Evolutionary conservation across 129 eudicot species (phyloP).

Genomic region (Mikania micrantha): DNA sequence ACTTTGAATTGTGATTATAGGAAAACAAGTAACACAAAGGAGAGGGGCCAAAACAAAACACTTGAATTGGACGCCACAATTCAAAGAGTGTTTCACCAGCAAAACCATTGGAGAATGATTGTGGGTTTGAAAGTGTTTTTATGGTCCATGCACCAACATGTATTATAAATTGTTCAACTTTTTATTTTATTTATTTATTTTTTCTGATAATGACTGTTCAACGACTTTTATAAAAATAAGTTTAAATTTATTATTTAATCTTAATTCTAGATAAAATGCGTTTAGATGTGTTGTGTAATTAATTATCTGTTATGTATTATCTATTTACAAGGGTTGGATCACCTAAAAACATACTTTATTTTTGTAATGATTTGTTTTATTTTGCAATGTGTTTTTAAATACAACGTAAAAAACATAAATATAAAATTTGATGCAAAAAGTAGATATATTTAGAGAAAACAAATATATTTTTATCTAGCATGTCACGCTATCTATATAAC

Average conservation of each 20-base stretch:
- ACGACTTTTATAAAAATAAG: not conserved
- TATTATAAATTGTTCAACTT: not conserved
- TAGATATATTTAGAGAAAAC: too few relatives aligned
- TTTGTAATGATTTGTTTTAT: too few relatives aligned
- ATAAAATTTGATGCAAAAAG: too few relatives aligned
- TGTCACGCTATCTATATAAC: too few relatives aligned
- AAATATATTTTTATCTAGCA: too few relatives aligned
- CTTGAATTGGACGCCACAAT: constrained; percentile 32
- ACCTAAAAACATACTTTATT: too few relatives aligned
- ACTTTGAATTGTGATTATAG: constrained; percentile 12
- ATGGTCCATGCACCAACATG: constrained; percentile 18
- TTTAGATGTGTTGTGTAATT: not conserved
- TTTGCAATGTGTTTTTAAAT: too few relatives aligned
- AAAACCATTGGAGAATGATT: constrained; percentile 23
- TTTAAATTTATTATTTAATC: not conserved
- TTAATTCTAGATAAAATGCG: too few relatives aligned
- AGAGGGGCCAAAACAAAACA: constrained; percentile 18
- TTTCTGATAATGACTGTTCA: not conserved
- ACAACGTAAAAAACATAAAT: too few relatives aligned
- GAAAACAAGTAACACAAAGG: not conserved
- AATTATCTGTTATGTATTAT: too few relatives aligned
- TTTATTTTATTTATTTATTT: too few relatives aligned
- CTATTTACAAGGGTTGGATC: too few relatives aligned
- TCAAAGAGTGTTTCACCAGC: constrained; percentile 35
- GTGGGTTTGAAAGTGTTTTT: constrained; percentile 18